Conservation (phyloP, 1,139 yeast species). For the Yamadazyma aaseri region DNA sequence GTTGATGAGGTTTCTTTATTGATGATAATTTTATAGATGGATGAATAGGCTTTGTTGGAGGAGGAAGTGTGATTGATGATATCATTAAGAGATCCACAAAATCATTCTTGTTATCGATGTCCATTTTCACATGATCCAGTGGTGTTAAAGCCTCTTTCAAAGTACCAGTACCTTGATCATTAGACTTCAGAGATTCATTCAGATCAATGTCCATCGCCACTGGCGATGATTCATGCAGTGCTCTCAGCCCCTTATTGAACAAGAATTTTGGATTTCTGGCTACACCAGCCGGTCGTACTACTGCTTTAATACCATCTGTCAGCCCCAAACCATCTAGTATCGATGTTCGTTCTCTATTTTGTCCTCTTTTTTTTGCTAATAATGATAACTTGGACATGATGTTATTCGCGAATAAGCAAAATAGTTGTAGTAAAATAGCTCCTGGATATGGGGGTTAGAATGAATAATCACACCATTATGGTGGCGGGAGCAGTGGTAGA, state of each 20-base stretch:
- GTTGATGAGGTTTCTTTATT: neutral
- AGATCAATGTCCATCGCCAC: neutral
- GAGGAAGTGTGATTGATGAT: neutral
- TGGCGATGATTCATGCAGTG: neutral
- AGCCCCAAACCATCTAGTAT: neutral
- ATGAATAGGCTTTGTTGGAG: neutral
- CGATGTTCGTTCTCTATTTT: neutral
- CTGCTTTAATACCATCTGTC: neutral
- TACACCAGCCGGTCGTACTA: neutral
- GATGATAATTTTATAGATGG: neutral
- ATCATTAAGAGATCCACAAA: no score
- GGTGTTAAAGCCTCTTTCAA: neutral
- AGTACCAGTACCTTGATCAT: no score
- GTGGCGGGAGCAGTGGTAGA: no score
- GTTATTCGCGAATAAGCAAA: constrained; percentile 1
- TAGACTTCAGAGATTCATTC: neutral
- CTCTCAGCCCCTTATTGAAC: neutral
- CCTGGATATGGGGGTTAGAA: neutral
- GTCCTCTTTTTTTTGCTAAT: constrained; percentile 43
- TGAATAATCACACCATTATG: no score
- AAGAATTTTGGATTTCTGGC: neutral
- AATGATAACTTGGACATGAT: constrained; percentile 42
- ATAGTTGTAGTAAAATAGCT: no score
- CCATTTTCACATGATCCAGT: neutral
- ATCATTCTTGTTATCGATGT: no score